Base-by-base conservation (phyloP, 176 grass and related monocot genomes). In the Carex parvula region DNA sequence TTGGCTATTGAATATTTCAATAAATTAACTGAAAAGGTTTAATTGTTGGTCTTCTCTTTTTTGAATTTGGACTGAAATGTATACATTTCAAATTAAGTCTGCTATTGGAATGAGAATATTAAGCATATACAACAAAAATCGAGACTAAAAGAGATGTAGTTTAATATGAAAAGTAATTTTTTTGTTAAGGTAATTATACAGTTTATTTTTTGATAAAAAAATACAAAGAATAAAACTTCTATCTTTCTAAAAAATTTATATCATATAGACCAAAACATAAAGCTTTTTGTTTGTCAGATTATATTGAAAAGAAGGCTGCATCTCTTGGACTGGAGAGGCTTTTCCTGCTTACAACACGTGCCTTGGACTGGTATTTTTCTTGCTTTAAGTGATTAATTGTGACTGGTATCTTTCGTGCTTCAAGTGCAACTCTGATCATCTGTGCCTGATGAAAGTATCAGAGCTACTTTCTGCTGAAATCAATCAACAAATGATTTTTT, bases 291-390 rank as follows among this genome's bases (percentile, higher is more conserved):
- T 37, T 12, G 87, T 21, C 86, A 98, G 95, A 95, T 90, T 98
- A 88, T 42, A 56, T 95, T 80, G 95, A 98, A 85, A 98, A 94
- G 89, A 98, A 94, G 70, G 95, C 92, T 84, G 79, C 89, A 35
- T 93, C 82, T 12, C 80, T 93, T 89, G 95, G 95, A 83, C 88
- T 95, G 1, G 88, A 94, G 64, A 98, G 92, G 82, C 87, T 98
- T 90, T 98, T 98, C 69, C 84, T 98, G 87, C 92, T 98, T 70
- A 98, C 95, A n/a, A 98, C 95, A 56, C 79, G 92, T 48, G 92
- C 95, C 60, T 87, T 89, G 3, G 95, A 98, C 76, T 98, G 95
- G 95, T 98, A 98, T 83, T 88, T 85, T 83, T 12, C 50, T 77
- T 77, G 73, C 22, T 50, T 72, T 20, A 72, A 48, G 66, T 70